phyloP scores from a whole-genome alignment of 495 filamentous ascomycete species.

The Penicillium manginii region DNA sequence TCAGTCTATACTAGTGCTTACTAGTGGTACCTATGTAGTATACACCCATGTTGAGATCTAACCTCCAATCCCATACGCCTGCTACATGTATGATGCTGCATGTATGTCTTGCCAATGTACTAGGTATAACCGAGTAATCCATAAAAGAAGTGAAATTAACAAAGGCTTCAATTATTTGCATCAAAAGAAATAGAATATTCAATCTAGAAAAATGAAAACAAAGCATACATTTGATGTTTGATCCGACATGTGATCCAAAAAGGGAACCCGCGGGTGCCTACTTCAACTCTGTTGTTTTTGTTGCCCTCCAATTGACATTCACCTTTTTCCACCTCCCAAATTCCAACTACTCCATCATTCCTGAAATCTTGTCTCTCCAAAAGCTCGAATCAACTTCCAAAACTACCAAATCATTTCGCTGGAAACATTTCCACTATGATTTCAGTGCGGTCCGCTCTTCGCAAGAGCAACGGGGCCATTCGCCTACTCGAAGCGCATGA shows the following conservation, averaged over 20 bases:
- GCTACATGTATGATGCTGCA: too few species aligned
- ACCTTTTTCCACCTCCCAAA: not conserved
- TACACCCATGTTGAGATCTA: too few species aligned
- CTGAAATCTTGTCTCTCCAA: too few species aligned
- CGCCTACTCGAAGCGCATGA: constrained; percentile 10
- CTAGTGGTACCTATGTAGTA: too few species aligned
- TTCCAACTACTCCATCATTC: not conserved
- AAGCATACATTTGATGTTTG: not conserved
- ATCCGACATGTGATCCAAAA: not conserved
- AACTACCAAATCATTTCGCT: not conserved
- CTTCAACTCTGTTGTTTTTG: not conserved
- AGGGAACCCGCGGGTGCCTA: not conserved
- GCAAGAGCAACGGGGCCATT: not conserved
- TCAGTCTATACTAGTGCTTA: not conserved
- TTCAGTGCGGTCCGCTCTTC: not conserved
- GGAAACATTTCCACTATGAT: not conserved
- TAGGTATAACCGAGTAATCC: too few species aligned
- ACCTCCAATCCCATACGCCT: too few species aligned
- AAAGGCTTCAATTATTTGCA: too few species aligned
- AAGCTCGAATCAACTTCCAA: not conserved
- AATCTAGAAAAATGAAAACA: too few species aligned
- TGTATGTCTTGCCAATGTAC: too few species aligned
- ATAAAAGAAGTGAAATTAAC: too few species aligned
- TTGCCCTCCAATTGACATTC: not conserved
- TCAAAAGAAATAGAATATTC: too few species aligned